These are phyloP conservation scores for Trichophyton equinum DNA, from an alignment of 2,329 filamentous ascomycete species.

Conservation along the genomic window DNA sequence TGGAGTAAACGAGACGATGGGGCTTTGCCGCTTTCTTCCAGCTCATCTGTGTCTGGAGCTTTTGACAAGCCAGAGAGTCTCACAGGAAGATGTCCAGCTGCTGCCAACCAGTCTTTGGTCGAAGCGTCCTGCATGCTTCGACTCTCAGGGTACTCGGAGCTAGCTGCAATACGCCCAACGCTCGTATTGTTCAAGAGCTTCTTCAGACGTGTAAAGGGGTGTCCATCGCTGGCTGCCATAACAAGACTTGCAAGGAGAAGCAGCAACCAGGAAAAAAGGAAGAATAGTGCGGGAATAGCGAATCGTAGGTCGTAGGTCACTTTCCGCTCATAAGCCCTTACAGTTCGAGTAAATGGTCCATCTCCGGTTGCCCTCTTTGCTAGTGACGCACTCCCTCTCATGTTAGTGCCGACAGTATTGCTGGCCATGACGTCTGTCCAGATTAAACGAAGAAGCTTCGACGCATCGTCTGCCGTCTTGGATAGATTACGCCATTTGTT, in stretches of 20 bases:
- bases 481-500: conserved; percentile 30
- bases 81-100: not conserved
- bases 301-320: conserved; percentile 21
- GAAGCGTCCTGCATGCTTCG: not conserved
- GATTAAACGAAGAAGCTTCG: conserved; percentile 32
- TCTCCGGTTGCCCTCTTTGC: not conserved
- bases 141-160: not conserved
- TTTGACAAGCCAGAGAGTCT: not conserved
- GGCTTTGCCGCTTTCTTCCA: not conserved
- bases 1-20: not conserved
- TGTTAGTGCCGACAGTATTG: conserved; percentile 30
- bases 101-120: not conserved
- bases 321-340: conserved; percentile 5
- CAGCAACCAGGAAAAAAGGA: conserved; percentile 5
- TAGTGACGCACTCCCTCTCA: not conserved
- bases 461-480: conserved; percentile 15
- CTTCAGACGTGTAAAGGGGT: not conserved
- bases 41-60: not conserved
- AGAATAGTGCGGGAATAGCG: conserved; percentile 20
- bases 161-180: not conserved
- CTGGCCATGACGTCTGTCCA: conserved; percentile 36
- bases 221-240: not conserved
- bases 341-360: not conserved
- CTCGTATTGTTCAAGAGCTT: conserved; percentile 3
- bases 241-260: not conserved